Evolutionary conservation across 768 basidiomycete genomes (phyloP).

Genomic region (Mrakia frigida): DNA sequence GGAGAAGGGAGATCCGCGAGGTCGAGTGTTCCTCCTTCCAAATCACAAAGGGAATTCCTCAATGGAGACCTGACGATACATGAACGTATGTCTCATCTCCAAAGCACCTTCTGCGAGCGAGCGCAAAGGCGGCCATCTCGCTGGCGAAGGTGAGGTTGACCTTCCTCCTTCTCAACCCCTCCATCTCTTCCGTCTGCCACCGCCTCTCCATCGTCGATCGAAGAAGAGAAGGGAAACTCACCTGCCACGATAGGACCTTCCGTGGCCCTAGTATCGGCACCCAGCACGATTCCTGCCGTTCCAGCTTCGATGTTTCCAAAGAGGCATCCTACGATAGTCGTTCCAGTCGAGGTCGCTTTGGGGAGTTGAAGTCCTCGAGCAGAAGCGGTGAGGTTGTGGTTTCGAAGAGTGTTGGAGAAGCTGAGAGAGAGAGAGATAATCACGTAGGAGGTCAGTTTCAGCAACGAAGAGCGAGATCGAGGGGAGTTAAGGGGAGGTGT

Average conservation of each 20-base stretch:
- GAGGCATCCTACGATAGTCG: slow-evolving; percentile 94
- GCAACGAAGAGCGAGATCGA: too few species aligned
- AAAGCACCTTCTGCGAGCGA: too few species aligned
- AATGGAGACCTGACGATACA: too few species aligned
- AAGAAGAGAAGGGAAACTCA: background rate
- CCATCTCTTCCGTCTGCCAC: background rate
- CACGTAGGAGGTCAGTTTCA: too few species aligned
- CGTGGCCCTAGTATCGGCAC: slow-evolving; percentile 94
- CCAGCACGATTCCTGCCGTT: slow-evolving; percentile 84
- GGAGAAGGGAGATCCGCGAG: background rate
- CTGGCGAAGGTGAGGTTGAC: background rate
- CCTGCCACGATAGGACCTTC: slow-evolving; percentile 73
- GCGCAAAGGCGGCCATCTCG: background rate
- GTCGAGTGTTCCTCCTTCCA: background rate
- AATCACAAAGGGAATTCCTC: too few species aligned
- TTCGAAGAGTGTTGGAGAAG: slow-evolving; percentile 45
- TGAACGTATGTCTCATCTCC: too few species aligned
- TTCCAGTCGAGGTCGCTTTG: slow-evolving; percentile 57
- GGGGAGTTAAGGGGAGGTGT: too few species aligned
- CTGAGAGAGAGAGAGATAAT: background rate
- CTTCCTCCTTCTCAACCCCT: background rate
- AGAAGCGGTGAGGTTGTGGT: slow-evolving; percentile 34
- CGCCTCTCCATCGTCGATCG: background rate
- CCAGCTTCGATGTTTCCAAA: slow-evolving; percentile 51
- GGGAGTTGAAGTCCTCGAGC: slow-evolving; percentile 30